phyloP scores from a whole-genome alignment of 495 filamentous ascomycete genomes.

The Aspergillus nanangensis region DNA sequence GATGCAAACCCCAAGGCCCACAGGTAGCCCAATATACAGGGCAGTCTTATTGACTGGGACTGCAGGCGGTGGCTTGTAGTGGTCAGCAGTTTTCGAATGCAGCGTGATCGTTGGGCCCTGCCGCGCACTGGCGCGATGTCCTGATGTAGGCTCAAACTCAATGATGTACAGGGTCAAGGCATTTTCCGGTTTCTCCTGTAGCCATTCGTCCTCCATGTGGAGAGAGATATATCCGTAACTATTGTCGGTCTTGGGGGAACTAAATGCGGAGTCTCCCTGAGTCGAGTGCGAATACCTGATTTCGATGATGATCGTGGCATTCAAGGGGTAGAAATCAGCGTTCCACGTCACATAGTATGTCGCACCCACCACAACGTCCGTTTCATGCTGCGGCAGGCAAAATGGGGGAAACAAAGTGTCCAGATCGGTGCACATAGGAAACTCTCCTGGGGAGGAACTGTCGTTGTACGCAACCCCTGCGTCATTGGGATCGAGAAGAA shows the following conservation, averaged over 20 bases:
- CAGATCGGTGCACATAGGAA: slow-evolving; percentile 27
- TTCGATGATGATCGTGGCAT: slow-evolving; percentile 36
- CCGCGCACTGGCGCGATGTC: slow-evolving; percentile 18
- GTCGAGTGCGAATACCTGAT: slow-evolving; percentile 26
- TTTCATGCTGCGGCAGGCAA: slow-evolving; percentile 32
- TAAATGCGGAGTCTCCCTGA: slow-evolving; percentile 29
- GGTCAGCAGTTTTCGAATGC: slow-evolving; percentile 17
- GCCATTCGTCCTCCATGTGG: slow-evolving; percentile 29
- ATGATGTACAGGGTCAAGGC: slow-evolving; percentile 27
- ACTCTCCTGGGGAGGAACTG: slow-evolving; percentile 56
- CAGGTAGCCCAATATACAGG: slow-evolving; percentile 20
- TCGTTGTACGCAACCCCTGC: neutral
- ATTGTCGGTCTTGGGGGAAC: slow-evolving; percentile 32
- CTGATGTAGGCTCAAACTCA: slow-evolving; percentile 21
- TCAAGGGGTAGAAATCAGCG: slow-evolving; percentile 31
- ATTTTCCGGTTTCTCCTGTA: slow-evolving; percentile 25
- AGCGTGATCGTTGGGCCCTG: slow-evolving; percentile 24
- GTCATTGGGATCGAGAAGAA: slow-evolving; percentile 1
- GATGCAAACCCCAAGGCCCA: slow-evolving; percentile 16
- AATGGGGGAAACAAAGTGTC: slow-evolving; percentile 25
- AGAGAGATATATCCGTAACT: slow-evolving; percentile 32
- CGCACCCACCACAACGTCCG: slow-evolving; percentile 30
- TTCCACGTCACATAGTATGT: slow-evolving; percentile 45
- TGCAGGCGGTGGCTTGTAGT: slow-evolving; percentile 21
- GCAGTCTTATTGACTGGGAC: slow-evolving; percentile 20